phyloP scores from a whole-genome alignment of 2,329 filamentous ascomycete genomes.

The Stagonosporopsis rhizophila region DNA sequence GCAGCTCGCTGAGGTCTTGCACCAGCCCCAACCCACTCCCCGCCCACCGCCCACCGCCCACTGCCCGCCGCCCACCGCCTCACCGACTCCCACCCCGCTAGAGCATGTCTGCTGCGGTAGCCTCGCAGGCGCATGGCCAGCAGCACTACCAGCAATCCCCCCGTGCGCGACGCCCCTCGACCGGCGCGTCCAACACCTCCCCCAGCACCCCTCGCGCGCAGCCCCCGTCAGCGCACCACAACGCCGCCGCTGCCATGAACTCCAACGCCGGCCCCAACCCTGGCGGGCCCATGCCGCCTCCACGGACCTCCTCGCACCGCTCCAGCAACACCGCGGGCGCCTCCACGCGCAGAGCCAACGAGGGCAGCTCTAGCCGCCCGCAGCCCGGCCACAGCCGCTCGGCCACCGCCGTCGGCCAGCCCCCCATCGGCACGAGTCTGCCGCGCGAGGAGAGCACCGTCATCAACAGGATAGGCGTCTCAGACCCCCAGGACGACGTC shows the following conservation, averaged over 20 bases:
- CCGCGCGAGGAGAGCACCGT: conserved; percentile 80
- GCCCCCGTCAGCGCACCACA: conserved; percentile 38
- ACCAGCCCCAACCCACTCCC: conserved; percentile 8
- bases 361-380: conserved; percentile 39
- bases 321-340: conserved; percentile 45
- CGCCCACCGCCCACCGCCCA: neutral
- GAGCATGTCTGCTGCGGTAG: conserved; percentile 50
- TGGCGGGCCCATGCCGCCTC: conserved; percentile 72
- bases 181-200: conserved; percentile 47
- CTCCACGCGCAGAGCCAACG: conserved; percentile 55
- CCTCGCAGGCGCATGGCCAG: conserved; percentile 43
- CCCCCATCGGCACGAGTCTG: conserved; percentile 61
- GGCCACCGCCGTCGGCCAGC: conserved; percentile 59
- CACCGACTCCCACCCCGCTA: conserved; percentile 19
- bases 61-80: neutral
- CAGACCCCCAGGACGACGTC: conserved; percentile 76
- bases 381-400: conserved; percentile 55
- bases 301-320: conserved; percentile 79
- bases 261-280: conserved; percentile 54
- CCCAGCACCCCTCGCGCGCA: conserved; percentile 51
- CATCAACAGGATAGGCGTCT: conserved; percentile 77
- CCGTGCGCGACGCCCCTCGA: conserved; percentile 43
- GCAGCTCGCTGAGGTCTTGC: neutral
- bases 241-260: conserved; percentile 43
- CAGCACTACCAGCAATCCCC: conserved; percentile 44